Evolutionary conservation across 495 filamentous ascomycete species (phyloP), one percentile per base, ranked within the genome.

Genomic region (Astrothelium macrocarpum): DNA sequence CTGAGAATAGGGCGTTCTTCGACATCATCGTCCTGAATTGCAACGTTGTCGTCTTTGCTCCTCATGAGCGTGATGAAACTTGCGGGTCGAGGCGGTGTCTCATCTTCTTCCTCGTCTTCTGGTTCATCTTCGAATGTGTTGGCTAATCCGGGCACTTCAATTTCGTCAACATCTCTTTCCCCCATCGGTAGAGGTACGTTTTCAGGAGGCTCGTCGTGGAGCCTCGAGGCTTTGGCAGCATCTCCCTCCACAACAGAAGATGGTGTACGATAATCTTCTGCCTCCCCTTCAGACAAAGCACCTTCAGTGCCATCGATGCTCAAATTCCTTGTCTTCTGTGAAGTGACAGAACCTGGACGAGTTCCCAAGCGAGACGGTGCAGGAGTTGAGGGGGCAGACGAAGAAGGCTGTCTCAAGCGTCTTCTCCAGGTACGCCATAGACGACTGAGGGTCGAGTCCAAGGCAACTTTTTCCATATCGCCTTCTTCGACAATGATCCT

Each of bases 351-450:
- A 18, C 39, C 59, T 39, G 59, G 3, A 20, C 39, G 59, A 14
- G 59, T 39, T 16, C 32, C 39, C 20, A 43, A 26, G 28, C 32
- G 59, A 39, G 39, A 28, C 20, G 32, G 39, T 10, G 59, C 39
- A n/a, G 32, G 39, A 5, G 59, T 36, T 60, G 32, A 39, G 5
- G 59, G 20, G 2, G 62, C 18, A 18, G 62, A n/a, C n/a, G n/a
- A 42, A 4, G 59, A 34, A 25, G 32, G 62, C 32, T 53, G 62
- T 16, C 67, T 65, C 59, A 68, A 36, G 20, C 62, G 28, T 76
- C 95, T 95, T 71, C 92, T 89, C 95, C 95, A 99, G 32, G 90
- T 88, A 68, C 95, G 84, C 95, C 95, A 99, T 32, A 97, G 75
- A 36, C 93, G 80, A 16, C 95, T 92, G 2, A 99, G 76, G 14